Evolutionary conservation across 202 grass and related monocot species (phyloP), one percentile per base, ranked within the genome.

Genomic region (Setaria italica): DNA sequence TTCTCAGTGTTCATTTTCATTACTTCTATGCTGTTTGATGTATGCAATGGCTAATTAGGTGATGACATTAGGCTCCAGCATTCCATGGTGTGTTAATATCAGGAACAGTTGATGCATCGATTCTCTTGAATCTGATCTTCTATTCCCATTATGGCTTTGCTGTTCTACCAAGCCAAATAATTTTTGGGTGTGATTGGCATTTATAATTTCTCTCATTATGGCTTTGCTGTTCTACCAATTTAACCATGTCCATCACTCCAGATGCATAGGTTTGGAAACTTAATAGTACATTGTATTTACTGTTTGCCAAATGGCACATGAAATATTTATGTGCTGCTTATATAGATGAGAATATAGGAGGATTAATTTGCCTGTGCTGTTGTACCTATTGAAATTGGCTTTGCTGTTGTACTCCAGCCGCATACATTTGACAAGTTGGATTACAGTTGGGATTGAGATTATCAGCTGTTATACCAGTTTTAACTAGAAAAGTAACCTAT

Each of bases 191-290:
- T n/a, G n/a, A n/a, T n/a, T n/a, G n/a, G n/a, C n/a, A n/a, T n/a
- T n/a, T n/a, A n/a, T 9, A n/a, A 47, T 78, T 77, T 46, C 11
- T 74, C n/a, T n/a, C 29, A 10, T 65, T 20, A 67, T 82, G 73
- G 30, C 57, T 56, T 64, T 0, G 8, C 9, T 82, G 60, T 70
- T 34, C 32, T 57, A 21, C 41, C 21, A 65, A 29, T 59, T 74
- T 9, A 83, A 73, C 84, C 50, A 51, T 74, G 77, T 33, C 20
- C 45, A n/a, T 21, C 3, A 49, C 70, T 73, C 46, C 25, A 73
- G 45, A 32, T 64, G 42, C 86, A 33, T n/a, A 20, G 62, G 34
- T 70, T 82, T 76, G 16, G 49, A 33, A 62, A 41, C 19, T 30
- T 35, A 11, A 15, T 71, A 14, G 2, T 49, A 30, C 50, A 15